Percentiles rank a stretch among this genome's conserved stretches.
Evolutionary conservation across 495 filamentous ascomycete genomes (phyloP).

Genomic region (Aspergillus steynii): DNA sequence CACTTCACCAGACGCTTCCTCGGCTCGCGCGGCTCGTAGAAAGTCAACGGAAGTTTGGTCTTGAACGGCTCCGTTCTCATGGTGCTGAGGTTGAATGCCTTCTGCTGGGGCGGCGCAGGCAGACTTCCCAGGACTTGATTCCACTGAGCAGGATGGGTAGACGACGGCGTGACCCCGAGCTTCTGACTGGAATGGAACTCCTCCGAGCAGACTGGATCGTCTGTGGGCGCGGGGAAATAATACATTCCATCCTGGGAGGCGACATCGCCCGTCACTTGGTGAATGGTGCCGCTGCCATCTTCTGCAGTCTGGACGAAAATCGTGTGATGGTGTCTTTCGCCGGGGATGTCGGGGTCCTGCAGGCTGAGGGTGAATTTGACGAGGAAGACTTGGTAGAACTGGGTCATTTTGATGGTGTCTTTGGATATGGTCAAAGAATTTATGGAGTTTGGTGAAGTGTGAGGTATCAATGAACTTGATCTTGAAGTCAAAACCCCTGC

Average conservation of each 20-base stretch:
- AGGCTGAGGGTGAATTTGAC: conserved; percentile 21
- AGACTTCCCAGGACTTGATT: conserved; percentile 6
- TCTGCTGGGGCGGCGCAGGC: conserved; percentile 21
- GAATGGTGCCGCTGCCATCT: conserved; percentile 21
- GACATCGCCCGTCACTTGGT: conserved; percentile 36
- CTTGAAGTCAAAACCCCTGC: too few species aligned
- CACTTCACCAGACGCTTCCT: conserved; percentile 27
- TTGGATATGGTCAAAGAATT: background rate
- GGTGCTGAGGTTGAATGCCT: conserved; percentile 25
- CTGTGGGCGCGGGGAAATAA: conserved; percentile 13
- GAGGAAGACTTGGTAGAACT: conserved; percentile 25
- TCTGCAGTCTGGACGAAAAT: conserved; percentile 30
- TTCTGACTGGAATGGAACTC: conserved; percentile 19
- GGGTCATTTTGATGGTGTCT: background rate
- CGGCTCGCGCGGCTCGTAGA: conserved; percentile 25
- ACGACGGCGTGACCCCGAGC: conserved; percentile 19
- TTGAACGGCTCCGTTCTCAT: conserved; percentile 27
- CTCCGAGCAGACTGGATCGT: conserved; percentile 17
- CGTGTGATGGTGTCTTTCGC: conserved; percentile 26
- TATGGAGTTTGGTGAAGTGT: background rate
- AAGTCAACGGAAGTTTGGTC: conserved; percentile 18
- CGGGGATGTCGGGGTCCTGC: conserved; percentile 27
- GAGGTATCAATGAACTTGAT: background rate
- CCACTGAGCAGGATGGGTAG: conserved; percentile 16
- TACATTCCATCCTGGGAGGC: conserved; percentile 22